Percentiles rank a stretch among this genome's conserved stretches.
Conservation (phyloP, 108 stramenopile genomes). For the Chaetoceros tenuissimus region DNA sequence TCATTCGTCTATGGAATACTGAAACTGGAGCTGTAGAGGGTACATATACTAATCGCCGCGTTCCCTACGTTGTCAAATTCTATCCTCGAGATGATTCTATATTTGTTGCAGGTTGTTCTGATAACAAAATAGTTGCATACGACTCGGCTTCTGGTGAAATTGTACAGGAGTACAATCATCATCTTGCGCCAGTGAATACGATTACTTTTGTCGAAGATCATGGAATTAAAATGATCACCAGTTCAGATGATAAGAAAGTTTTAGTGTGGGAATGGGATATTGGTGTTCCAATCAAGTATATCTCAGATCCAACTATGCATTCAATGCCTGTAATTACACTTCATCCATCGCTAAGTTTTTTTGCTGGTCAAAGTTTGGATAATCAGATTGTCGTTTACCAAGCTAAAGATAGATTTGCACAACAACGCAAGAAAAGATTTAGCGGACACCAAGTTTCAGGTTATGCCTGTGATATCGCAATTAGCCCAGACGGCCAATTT, state of each 20-base stretch:
- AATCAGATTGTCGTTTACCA: slow-evolving; percentile 93
- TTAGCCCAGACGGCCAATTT: slow-evolving; percentile 93
- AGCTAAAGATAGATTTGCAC: slow-evolving; percentile 68
- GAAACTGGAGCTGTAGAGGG: slow-evolving; percentile 85
- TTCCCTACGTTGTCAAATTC: slow-evolving; percentile 90
- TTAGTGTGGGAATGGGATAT: slow-evolving; percentile 99
- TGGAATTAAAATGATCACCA: slow-evolving; percentile 86
- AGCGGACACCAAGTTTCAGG: slow-evolving; percentile 93
- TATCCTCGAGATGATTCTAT: slow-evolving; percentile 93
- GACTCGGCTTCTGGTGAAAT: slow-evolving; percentile 85
- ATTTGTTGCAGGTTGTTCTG: slow-evolving; percentile 93
- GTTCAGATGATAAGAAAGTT: slow-evolving; percentile 96
- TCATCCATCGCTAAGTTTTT: slow-evolving; percentile 77
- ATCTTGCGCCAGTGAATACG: slow-evolving; percentile 93
- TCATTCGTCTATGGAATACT: slow-evolving; percentile 91
- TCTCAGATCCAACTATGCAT: slow-evolving; percentile 98
- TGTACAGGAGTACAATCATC: slow-evolving; percentile 99
- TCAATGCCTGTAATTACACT: slow-evolving; percentile 89
- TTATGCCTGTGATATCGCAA: slow-evolving; percentile 90
- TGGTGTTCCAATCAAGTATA: slow-evolving; percentile 98
- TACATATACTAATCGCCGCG: slow-evolving; percentile 90
- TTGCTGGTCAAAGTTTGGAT: slow-evolving; percentile 90
- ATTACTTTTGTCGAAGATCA: slow-evolving; percentile 93
- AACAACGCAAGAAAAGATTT: slow-evolving; percentile 91
- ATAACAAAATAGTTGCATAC: slow-evolving; percentile 92